Conservation (phyloP, 73 alveolate species). For the Tetrahymena malaccensis region DNA sequence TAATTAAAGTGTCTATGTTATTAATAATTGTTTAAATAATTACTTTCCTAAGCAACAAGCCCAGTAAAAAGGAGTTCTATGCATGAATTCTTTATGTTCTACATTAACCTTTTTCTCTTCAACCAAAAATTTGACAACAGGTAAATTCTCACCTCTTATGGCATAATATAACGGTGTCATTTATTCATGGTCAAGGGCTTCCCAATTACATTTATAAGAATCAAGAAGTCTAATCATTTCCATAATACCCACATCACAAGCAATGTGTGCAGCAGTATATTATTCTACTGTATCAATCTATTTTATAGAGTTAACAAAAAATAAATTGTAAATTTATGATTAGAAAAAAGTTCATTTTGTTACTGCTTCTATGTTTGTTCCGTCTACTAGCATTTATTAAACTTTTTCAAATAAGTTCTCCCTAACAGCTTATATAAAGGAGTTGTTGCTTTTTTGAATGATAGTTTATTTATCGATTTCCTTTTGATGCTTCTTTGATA, state of each 20-base stretch:
- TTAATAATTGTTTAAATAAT: background rate
- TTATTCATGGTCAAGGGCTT: constrained; percentile 24
- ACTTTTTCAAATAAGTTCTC: background rate
- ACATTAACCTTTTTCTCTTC: constrained; percentile 10
- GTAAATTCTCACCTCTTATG: background rate
- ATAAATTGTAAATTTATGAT: background rate
- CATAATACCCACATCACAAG: background rate
- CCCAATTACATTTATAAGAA: constrained; percentile 1
- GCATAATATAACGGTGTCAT: constrained; percentile 41
- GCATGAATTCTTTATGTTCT: constrained; percentile 22
- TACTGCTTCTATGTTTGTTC: background rate
- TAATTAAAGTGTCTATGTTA: background rate
- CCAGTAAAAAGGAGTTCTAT: constrained; percentile 41
- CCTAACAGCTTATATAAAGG: background rate
- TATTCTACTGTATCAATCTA: background rate
- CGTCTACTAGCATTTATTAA: background rate
- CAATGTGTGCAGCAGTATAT: background rate
- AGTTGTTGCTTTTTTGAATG: background rate
- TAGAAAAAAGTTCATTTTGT: background rate
- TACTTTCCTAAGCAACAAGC: constrained; percentile 33
- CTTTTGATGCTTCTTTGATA: background rate
- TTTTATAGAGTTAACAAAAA: background rate
- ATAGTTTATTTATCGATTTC: background rate
- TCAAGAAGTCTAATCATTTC: background rate
- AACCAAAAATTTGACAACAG: constrained; percentile 10